Evolutionary conservation across 306 rosid species (phyloP).

Genomic region (Citrullus amarus): DNA sequence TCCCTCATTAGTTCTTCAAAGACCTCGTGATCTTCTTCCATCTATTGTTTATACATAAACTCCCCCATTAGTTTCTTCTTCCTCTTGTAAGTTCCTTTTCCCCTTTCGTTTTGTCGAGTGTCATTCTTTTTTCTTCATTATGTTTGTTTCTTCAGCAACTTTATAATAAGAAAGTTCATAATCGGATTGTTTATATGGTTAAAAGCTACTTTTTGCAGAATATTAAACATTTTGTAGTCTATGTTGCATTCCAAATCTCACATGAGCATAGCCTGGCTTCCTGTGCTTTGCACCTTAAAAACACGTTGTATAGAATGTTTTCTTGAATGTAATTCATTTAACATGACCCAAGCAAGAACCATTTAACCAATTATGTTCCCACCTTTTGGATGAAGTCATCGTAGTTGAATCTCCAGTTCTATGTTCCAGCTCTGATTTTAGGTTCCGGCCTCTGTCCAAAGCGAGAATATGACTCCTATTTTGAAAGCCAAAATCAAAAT

Average conservation of each 20-base stretch:
- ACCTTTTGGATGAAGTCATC: neutral
- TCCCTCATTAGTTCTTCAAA: neutral
- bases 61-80: neutral
- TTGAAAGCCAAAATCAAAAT: constrained; percentile 56
- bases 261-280: neutral
- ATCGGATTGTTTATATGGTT: neutral
- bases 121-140: neutral
- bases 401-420: neutral
- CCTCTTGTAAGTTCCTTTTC: neutral
- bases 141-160: neutral
- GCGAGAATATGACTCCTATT: constrained; percentile 46
- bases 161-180: neutral
- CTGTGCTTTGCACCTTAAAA: neutral
- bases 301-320: neutral
- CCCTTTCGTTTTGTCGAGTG: neutral
- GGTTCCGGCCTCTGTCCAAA: constrained; percentile 84
- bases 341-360: neutral
- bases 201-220: neutral
- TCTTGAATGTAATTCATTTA: neutral
- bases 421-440: constrained; percentile 16
- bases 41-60: neutral
- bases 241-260: neutral
- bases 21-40: neutral
- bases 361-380: neutral
- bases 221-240: neutral